Conservation (phyloP, 495 filamentous ascomycete genomes). For the Penicillium turbatum region DNA sequence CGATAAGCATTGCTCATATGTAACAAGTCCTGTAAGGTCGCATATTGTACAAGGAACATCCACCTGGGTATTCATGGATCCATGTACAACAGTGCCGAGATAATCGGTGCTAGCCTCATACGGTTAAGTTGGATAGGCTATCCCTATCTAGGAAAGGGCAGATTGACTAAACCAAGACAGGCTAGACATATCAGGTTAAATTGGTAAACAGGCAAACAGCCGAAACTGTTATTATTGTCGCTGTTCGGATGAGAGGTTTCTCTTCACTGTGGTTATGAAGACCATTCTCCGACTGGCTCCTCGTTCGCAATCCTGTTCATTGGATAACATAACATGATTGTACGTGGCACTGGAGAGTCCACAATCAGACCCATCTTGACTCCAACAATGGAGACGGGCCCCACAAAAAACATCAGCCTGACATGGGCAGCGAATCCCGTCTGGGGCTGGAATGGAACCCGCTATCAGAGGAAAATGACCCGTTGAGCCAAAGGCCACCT, state of each 20-base stretch:
- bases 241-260: no score
- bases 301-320: not conserved
- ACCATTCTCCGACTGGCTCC: not conserved
- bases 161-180: not conserved
- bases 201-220: not conserved
- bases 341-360: not conserved
- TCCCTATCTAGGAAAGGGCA: not conserved
- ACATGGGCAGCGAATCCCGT: not conserved
- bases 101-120: not conserved
- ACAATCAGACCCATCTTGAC: not conserved
- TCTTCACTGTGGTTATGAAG: not conserved
- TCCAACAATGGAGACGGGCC: not conserved
- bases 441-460: not conserved
- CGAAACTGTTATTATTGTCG: not conserved
- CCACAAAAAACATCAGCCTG: not conserved
- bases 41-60: no score
- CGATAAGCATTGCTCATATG: no score
- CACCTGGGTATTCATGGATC: no score
- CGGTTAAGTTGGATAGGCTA: constrained; percentile 1
- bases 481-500: not conserved
- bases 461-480: not conserved
- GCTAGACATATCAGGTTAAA: not conserved
- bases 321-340: not conserved
- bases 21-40: no score
- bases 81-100: not conserved